phyloP scores from a whole-genome alignment of 2,329 filamentous ascomycete genomes.

The Apiospora malaysiana region DNA sequence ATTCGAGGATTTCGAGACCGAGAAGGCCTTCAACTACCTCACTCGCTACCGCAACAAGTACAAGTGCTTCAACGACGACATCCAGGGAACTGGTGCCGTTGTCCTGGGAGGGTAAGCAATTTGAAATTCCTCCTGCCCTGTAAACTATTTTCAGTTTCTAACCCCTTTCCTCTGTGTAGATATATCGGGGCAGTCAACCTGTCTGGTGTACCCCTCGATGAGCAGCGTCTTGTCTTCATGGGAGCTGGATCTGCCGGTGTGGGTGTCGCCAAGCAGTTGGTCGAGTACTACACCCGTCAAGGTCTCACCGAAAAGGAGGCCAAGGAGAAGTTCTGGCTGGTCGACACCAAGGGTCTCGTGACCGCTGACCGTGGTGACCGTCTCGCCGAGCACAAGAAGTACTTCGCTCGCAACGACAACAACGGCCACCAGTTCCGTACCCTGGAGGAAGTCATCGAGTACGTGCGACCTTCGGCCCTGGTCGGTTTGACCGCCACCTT shows the following conservation, averaged over 20 bases:
- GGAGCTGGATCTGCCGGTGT: slow-evolving; percentile 95
- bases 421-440: slow-evolving; percentile 74
- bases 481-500: slow-evolving; percentile 95
- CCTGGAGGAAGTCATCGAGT: slow-evolving; percentile 89
- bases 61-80: slow-evolving; percentile 98
- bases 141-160: background rate
- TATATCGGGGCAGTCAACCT: slow-evolving; percentile 79
- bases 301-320: slow-evolving; percentile 89
- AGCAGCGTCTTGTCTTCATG: slow-evolving; percentile 95
- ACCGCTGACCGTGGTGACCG: slow-evolving; percentile 92
- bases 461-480: slow-evolving; percentile 92
- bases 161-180: slow-evolving; percentile 29
- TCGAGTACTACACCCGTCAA: slow-evolving; percentile 94
- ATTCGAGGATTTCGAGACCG: slow-evolving; percentile 95
- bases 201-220: slow-evolving; percentile 82
- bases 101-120: slow-evolving; percentile 76
- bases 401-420: slow-evolving; percentile 70
- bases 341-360: slow-evolving; percentile 95
- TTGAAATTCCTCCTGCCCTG: background rate
- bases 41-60: slow-evolving; percentile 87
- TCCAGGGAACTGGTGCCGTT: slow-evolving; percentile 96
- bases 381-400: slow-evolving; percentile 87
- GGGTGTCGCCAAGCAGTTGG: slow-evolving; percentile 96
- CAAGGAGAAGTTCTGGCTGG: slow-evolving; percentile 92
- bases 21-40: slow-evolving; percentile 87